Evolutionary conservation across 2,329 filamentous ascomycete genomes (phyloP).

Genomic region (Fusarium drepaniforme): DNA sequence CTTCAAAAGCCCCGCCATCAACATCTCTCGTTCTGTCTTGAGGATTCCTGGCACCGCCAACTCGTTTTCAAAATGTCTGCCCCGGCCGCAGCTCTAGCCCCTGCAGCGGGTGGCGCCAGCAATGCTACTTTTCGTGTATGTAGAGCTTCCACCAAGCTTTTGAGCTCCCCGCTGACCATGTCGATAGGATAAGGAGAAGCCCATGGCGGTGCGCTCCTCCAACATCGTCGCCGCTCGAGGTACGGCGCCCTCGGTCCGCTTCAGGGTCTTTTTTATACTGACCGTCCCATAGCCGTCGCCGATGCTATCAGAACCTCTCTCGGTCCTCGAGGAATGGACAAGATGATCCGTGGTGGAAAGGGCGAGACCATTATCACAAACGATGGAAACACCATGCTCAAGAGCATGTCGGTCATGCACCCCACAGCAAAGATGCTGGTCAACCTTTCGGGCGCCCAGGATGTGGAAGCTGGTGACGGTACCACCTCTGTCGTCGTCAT

Average conservation of each 20-base stretch:
- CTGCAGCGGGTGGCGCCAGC: conserved; percentile 53
- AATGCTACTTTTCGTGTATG: conserved; percentile 71
- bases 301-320: conserved; percentile 98
- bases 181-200: conserved; percentile 91
- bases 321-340: conserved; percentile 97
- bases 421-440: conserved; percentile 99
- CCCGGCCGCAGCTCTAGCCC: conserved; percentile 49
- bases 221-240: conserved; percentile 98
- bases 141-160: conserved; percentile 48
- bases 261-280: conserved; percentile 20
- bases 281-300: conserved; percentile 77
- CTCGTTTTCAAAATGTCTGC: conserved; percentile 58
- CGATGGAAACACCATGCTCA: conserved; percentile 99
- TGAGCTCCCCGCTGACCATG: conserved; percentile 53
- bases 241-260: conserved; percentile 54
- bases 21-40: conserved; percentile 39
- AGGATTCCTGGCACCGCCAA: conserved; percentile 41
- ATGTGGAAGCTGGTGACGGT: conserved; percentile 98
- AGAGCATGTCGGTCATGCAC: conserved; percentile 99
- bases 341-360: conserved; percentile 98
- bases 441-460: conserved; percentile 95
- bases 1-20: conserved; percentile 48
- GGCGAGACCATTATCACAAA: conserved; percentile 99
- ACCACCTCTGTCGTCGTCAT: conserved; percentile 99
- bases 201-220: conserved; percentile 92